Evolutionary conservation across 2,329 filamentous ascomycete species (phyloP), one percentile per base, ranked within the genome.

Genomic region (Calonectria montana): DNA sequence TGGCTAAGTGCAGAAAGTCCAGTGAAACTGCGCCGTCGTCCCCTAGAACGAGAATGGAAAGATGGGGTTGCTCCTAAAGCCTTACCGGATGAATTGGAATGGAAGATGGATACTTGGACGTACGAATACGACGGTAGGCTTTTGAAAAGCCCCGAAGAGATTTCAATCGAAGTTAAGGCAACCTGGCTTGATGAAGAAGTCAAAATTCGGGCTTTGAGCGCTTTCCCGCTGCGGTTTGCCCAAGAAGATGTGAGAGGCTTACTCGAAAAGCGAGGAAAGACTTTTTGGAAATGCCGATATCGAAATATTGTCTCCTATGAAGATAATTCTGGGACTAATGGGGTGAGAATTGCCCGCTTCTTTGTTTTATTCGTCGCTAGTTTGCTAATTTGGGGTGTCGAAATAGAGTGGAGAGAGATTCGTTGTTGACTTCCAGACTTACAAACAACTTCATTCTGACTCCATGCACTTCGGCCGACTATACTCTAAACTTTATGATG

Each of bases 251-350:
- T 29, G 2, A 57, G 43, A 23, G 25, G 15, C 0, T 18, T 16
- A 4, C 64, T 66, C 12, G 48, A 66, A 15, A 57, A 18, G 5
- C 25, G 64, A 47, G 64, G 64, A 35, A 29, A 21, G n/a, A 57
- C 50, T 18, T 66, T 66, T 27, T 66, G 64, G 64, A 66, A 35
- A n/a, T 66, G 64, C 31, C 64, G 64, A n/a, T 25, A 66, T 41
- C 48, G n/a, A 31, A 66, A 45, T 25, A 23, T 66, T 6, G 37
- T 66, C 13, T 29, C 64, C 4, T 66, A 67, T 10, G 41, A 67
- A 6, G 65, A 59, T 21, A 41, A 4, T 3, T 10, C 27, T 3
- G 65, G 31, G 13, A 50, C 62, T 16, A 31, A 59, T 39, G 29
- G 27, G 16, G 65, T 67, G 29, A 27, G 41, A 15, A 9, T 21